Percentiles rank a stretch among this genome's conserved stretches.
Conservation (phyloP, 768 basidiomycete species). For the Macrolepiota fuliginosa region DNA sequence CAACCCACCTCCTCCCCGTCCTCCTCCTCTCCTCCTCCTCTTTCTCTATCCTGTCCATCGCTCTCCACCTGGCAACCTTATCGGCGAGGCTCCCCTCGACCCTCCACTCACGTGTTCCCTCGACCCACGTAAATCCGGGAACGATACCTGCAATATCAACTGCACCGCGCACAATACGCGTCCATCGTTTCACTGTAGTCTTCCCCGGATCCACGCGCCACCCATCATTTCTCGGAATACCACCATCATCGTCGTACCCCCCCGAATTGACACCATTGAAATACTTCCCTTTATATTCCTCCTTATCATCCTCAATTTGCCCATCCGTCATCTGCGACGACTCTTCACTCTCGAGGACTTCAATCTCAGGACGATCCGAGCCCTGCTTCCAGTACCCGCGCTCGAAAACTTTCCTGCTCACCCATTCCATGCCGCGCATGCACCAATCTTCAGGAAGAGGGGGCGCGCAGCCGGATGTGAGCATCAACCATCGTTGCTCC, state of each 20-base stretch:
- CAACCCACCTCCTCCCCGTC: slow-evolving; percentile 58
- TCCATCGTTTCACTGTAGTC: slow-evolving; percentile 57
- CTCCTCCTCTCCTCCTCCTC: slow-evolving; percentile 69
- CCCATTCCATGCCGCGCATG: slow-evolving; percentile 95
- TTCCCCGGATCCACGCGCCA: slow-evolving; percentile 11
- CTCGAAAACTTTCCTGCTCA: slow-evolving; percentile 85
- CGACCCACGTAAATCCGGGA: slow-evolving; percentile 71
- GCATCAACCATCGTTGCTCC: slow-evolving; percentile 60
- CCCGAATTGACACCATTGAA: slow-evolving; percentile 5
- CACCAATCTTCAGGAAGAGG: slow-evolving; percentile 95
- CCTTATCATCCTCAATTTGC: slow-evolving; percentile 76
- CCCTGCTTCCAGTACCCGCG: slow-evolving; percentile 92
- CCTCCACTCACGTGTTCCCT: slow-evolving; percentile 57
- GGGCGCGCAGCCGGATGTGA: slow-evolving; percentile 65
- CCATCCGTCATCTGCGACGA: slow-evolving; percentile 64
- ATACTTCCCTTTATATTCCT: slow-evolving; percentile 31
- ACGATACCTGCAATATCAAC: slow-evolving; percentile 67
- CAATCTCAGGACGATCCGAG: slow-evolving; percentile 72
- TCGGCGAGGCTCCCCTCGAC: slow-evolving; percentile 64
- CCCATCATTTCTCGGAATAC: neutral
- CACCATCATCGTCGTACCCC: neutral
- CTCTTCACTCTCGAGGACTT: slow-evolving; percentile 69
- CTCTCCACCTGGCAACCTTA: slow-evolving; percentile 69
- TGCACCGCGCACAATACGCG: slow-evolving; percentile 66
- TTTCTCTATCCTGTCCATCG: slow-evolving; percentile 63